Conservation (phyloP, 208 protist genomes). For the Leishmania aethiopica region DNA sequence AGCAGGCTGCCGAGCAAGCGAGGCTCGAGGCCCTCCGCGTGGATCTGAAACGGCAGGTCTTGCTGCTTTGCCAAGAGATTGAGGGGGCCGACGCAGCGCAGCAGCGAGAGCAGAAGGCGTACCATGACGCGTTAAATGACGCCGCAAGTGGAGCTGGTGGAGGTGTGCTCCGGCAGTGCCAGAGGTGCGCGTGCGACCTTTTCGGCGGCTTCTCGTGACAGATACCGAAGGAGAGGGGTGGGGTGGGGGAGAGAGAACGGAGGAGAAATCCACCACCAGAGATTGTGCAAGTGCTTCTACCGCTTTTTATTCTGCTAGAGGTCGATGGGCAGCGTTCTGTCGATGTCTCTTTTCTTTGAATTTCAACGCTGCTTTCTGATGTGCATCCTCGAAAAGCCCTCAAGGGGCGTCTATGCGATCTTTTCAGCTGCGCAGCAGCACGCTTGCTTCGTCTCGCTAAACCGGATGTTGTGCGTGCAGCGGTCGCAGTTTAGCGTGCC, state of each 20-base stretch:
- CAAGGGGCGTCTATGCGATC: not conserved
- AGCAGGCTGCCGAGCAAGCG: slow-evolving; percentile 7
- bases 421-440: not conserved
- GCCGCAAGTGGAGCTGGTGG: slow-evolving; percentile 2
- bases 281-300: not conserved
- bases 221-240: not conserved
- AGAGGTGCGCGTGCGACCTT: not conserved
- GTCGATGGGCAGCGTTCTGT: not conserved
- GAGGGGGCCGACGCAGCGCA: slow-evolving; percentile 49
- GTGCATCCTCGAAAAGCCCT: not conserved
- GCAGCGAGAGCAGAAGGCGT: slow-evolving; percentile 39
- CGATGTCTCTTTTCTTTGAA: not conserved
- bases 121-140: slow-evolving; percentile 34
- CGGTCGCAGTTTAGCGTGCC: no score
- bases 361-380: not conserved
- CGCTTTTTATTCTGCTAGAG: slow-evolving; percentile 1
- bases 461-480: no score
- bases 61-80: slow-evolving; percentile 39
- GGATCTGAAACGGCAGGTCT: slow-evolving; percentile 30
- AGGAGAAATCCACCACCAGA: no score
- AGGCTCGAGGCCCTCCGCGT: slow-evolving; percentile 18
- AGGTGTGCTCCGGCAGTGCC: not conserved
- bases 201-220: not conserved
- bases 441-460: not conserved
- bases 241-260: not conserved